phyloP scores from a whole-genome alignment of 2,329 filamentous ascomycete genomes.

The Botrytis porri region DNA sequence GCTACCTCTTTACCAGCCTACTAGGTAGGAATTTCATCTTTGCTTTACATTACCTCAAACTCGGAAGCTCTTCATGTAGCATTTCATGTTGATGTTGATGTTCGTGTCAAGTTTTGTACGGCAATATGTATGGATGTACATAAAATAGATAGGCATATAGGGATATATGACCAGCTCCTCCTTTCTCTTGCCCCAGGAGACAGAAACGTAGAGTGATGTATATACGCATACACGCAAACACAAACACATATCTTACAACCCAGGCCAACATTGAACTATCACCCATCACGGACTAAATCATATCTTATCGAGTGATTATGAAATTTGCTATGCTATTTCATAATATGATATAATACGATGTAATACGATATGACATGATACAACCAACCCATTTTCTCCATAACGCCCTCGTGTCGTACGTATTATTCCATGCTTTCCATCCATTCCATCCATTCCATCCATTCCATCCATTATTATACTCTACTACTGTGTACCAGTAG shows the following conservation, averaged over 20 bases:
- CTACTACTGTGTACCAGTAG: not conserved
- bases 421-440: not conserved
- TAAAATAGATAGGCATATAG: no score
- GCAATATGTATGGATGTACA: no score
- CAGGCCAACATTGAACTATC: rapidly evolving
- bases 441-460: not conserved
- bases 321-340: not conserved
- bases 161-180: no score
- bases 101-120: no score
- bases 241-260: not conserved
- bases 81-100: no score
- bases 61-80: no score
- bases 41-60: no score
- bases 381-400: not conserved
- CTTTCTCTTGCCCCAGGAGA: no score
- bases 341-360: not conserved
- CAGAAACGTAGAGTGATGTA: no score
- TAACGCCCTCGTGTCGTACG: not conserved
- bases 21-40: no score
- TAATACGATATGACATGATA: not conserved
- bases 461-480: not conserved
- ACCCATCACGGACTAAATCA: not conserved
- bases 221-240: no score
- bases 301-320: not conserved
- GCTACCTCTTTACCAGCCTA: no score